These are phyloP conservation scores for Begonia masoniana DNA, from an alignment of 306 rosid genomes.

Conservation along the genomic window DNA sequence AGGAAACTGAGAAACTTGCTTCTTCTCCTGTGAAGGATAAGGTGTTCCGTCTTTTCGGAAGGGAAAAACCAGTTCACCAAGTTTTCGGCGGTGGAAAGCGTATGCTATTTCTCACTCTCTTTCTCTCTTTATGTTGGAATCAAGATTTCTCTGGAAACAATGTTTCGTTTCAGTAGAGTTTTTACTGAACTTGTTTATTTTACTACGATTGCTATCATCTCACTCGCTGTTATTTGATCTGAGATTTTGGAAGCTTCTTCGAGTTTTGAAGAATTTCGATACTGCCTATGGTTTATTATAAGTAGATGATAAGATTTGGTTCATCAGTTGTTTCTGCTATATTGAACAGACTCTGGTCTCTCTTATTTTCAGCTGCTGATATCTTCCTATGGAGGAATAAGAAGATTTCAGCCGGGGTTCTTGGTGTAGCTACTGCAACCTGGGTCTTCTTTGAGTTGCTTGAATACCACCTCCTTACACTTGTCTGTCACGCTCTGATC, in stretches of 20 bases:
- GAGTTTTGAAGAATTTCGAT: no score
- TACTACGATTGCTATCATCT: no score
- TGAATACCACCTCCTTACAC: constrained; percentile 72
- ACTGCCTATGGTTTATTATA: no score
- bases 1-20: constrained; percentile 23
- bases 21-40: constrained; percentile 25
- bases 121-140: no score
- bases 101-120: constrained; percentile 13
- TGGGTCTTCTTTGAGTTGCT: constrained; percentile 81
- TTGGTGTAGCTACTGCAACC: constrained; percentile 48
- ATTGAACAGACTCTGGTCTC: no score
- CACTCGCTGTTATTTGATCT: no score
- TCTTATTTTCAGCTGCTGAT: constrained; percentile 68
- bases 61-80: constrained; percentile 63
- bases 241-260: no score
- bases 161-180: no score
- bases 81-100: constrained; percentile 87
- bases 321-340: no score
- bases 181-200: no score
- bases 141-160: no score
- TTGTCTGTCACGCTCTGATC: constrained; percentile 49
- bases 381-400: constrained; percentile 83
- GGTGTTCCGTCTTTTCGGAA: constrained; percentile 65
- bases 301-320: no score
- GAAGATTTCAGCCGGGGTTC: constrained; percentile 66